These are phyloP conservation scores for Datisca glomerata DNA, from an alignment of 306 rosid genomes.

Conservation along the genomic window DNA sequence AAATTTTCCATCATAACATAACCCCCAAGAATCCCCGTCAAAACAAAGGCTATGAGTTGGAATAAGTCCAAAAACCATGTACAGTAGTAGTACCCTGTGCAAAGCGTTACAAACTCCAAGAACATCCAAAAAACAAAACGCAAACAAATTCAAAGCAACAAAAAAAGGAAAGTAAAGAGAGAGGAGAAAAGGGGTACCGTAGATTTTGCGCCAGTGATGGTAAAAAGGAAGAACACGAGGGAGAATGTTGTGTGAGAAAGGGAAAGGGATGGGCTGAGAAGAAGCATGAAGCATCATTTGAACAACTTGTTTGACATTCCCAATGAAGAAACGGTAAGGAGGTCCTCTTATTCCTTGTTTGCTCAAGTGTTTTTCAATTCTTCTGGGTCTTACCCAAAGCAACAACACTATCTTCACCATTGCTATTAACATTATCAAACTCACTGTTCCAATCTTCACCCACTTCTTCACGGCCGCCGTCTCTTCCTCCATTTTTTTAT, in stretches of 20 bases:
- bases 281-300: conserved; percentile 88
- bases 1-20: too few species aligned
- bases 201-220: conserved; percentile 95
- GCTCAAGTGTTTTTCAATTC: conserved; percentile 58
- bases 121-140: not conserved
- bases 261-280: conserved; percentile 67
- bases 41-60: not conserved
- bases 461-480: not conserved
- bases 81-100: not conserved
- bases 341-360: conserved; percentile 94
- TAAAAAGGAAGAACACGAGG: conserved; percentile 96
- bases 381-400: conserved; percentile 89
- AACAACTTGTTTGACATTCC: conserved; percentile 72
- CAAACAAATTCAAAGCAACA: not conserved
- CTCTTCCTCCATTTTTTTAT: not conserved
- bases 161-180: not conserved
- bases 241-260: conserved; percentile 75
- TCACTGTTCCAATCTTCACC: conserved; percentile 24
- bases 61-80: not conserved
- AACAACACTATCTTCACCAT: conserved; percentile 31
- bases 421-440: conserved; percentile 13
- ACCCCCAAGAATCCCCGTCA: not conserved
- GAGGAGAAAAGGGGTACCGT: conserved; percentile 25
- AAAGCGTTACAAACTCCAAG: not conserved
- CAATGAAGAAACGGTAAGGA: conserved; percentile 97